A percentile compares a stretch with the other conserved stretches of the same genome.
These are phyloP conservation scores for Exophiala sp. DNA, from an alignment of 2,329 filamentous ascomycete genomes.

Conservation along the genomic window DNA sequence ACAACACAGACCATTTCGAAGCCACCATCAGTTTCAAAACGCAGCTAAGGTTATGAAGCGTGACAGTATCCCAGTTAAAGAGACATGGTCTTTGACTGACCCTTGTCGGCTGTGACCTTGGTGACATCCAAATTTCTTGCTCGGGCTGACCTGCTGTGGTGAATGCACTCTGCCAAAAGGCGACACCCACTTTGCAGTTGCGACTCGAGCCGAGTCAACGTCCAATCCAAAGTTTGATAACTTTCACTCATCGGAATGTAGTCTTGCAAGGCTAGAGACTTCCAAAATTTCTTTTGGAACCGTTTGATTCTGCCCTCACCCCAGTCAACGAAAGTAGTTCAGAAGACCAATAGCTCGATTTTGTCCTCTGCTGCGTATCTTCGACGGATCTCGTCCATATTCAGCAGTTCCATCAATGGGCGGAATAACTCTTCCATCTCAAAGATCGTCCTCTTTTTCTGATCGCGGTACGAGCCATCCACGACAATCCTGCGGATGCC, in stretches of 20 bases:
- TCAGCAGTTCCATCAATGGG: conserved; percentile 69
- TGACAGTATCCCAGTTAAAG: too few relatives aligned
- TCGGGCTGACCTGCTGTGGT: too few relatives aligned
- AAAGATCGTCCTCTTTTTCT: conserved; percentile 87
- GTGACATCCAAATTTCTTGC: too few relatives aligned
- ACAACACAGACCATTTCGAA: neutral
- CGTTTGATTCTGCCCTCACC: too few relatives aligned
- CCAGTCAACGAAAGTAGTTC: too few relatives aligned
- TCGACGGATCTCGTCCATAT: conserved; percentile 55
- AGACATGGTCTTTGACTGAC: too few relatives aligned
- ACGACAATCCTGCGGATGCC: conserved; percentile 74
- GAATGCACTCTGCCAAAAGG: too few relatives aligned
- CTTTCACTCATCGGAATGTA: too few relatives aligned
- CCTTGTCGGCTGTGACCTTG: too few relatives aligned
- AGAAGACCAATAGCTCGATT: conserved; percentile 26
- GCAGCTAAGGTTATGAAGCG: neutral
- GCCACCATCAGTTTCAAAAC: neutral
- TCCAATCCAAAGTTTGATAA: neutral
- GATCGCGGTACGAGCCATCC: conserved; percentile 87
- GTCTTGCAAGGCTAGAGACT: too few relatives aligned
- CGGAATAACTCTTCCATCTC: conserved; percentile 93
- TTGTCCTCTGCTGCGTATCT: conserved; percentile 12
- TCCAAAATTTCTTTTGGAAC: too few relatives aligned
- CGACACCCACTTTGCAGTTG: too few relatives aligned
- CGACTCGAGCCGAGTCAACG: neutral